Conservation (phyloP, 2,329 filamentous ascomycete species). For the Pseudogymnoascus sp. region DNA sequence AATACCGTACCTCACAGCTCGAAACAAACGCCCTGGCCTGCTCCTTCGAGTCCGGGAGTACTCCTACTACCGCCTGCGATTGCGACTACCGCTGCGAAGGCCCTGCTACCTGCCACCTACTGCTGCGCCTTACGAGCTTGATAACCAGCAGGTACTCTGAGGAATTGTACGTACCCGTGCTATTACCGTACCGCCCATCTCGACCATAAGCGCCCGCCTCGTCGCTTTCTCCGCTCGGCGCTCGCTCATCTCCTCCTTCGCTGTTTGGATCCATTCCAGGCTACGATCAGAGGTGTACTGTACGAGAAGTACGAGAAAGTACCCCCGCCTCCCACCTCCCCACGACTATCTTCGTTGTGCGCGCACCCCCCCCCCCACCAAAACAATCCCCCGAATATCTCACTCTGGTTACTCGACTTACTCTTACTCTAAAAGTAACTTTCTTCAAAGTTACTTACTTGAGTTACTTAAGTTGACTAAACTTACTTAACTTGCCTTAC, state of each 20-base stretch:
- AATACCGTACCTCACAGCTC: neutral
- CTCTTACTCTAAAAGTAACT: neutral
- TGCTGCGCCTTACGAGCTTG: neutral
- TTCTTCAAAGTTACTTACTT: neutral
- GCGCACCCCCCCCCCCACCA: neutral
- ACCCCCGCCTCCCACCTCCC: too few relatives aligned
- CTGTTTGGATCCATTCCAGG: neutral
- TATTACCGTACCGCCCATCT: neutral
- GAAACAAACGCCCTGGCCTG: neutral
- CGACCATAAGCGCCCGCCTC: neutral
- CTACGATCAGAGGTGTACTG: neutral
- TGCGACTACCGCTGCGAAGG: neutral
- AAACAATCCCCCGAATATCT: neutral
- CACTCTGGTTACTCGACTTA: neutral
- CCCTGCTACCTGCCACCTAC: neutral
- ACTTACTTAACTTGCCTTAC: slow-evolving; percentile 30
- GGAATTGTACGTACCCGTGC: neutral
- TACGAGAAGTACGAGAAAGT: slow-evolving; percentile 19
- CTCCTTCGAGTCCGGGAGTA: neutral
- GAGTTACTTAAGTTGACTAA: slow-evolving; percentile 28
- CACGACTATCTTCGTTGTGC: too few relatives aligned
- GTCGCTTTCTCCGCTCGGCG: neutral
- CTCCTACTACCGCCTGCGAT: neutral
- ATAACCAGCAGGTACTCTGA: too few relatives aligned
- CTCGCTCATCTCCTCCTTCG: neutral